phyloP scores from a whole-genome alignment of 352 stramenopile species.

The Globisporangium camurandrum region DNA sequence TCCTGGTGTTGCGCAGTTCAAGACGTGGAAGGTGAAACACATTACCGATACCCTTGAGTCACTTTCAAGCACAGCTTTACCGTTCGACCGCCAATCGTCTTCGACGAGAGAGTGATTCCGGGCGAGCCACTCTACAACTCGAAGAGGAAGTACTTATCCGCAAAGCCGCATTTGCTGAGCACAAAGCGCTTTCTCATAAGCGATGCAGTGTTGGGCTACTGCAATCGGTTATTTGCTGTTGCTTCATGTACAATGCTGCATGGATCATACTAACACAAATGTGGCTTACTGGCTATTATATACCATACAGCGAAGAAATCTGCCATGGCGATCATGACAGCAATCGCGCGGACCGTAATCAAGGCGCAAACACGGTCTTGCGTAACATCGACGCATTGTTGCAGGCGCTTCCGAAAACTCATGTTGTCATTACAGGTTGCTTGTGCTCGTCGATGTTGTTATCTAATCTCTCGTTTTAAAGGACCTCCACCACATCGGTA shows the following conservation, averaged over 20 bases:
- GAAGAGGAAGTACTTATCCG: neutral
- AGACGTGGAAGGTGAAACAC: neutral
- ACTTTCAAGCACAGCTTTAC: neutral
- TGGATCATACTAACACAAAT: neutral
- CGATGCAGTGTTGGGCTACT: constrained; percentile 49
- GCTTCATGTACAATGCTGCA: neutral
- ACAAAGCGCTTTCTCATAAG: neutral
- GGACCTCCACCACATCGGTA: neutral
- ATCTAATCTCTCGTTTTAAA: neutral
- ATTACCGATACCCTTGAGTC: neutral
- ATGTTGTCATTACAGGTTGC: neutral
- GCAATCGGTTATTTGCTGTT: neutral
- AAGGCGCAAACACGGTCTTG: neutral
- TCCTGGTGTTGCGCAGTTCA: neutral
- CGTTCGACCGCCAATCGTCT: neutral
- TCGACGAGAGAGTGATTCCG: neutral
- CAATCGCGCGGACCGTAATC: neutral
- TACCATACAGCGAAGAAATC: neutral
- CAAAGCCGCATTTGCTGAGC: neutral
- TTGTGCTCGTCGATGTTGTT: neutral
- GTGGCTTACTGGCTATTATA: neutral
- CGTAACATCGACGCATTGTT: neutral
- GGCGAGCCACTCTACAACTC: neutral
- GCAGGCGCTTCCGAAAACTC: neutral
- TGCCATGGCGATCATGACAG: neutral